phyloP scores from a whole-genome alignment of 257 asterid species.

The Parsonsia alboflavescens region DNA sequence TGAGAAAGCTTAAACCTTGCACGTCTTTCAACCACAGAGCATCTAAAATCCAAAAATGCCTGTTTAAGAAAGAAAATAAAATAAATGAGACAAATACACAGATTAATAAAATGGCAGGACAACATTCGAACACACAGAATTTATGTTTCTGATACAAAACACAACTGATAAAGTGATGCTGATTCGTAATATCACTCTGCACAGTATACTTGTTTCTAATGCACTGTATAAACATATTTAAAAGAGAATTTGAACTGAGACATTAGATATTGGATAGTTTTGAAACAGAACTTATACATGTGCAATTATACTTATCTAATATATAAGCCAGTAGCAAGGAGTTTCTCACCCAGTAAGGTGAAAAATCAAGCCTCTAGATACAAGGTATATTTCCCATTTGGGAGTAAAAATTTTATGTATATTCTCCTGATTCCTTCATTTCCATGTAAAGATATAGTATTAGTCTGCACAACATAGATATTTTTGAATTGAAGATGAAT shows the following conservation, averaged over 20 bases:
- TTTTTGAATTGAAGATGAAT: not conserved
- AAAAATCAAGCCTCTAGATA: not conserved
- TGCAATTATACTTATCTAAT: not conserved
- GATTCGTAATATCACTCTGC: too few relatives aligned
- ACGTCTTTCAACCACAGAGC: conserved; percentile 91
- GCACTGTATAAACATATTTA: not conserved
- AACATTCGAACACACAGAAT: conserved; percentile 3
- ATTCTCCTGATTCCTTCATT: too few relatives aligned
- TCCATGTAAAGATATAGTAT: not conserved
- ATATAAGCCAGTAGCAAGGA: not conserved
- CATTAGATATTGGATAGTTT: too few relatives aligned
- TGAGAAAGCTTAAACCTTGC: conserved; percentile 72
- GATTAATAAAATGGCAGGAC: not conserved
- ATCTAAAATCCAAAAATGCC: conserved; percentile 93
- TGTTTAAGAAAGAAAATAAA: conserved; percentile 22
- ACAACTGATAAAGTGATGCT: not conserved
- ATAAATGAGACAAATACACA: not conserved
- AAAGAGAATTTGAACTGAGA: not conserved
- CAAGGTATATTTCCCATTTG: not conserved
- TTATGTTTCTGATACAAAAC: not conserved
- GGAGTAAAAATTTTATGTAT: too few relatives aligned
- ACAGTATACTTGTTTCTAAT: not conserved
- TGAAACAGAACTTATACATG: not conserved
- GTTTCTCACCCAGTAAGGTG: conserved; percentile 1
- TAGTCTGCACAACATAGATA: not conserved